phyloP scores from a whole-genome alignment of 805 yeast genomes.

The Ogataea allantospora region DNA sequence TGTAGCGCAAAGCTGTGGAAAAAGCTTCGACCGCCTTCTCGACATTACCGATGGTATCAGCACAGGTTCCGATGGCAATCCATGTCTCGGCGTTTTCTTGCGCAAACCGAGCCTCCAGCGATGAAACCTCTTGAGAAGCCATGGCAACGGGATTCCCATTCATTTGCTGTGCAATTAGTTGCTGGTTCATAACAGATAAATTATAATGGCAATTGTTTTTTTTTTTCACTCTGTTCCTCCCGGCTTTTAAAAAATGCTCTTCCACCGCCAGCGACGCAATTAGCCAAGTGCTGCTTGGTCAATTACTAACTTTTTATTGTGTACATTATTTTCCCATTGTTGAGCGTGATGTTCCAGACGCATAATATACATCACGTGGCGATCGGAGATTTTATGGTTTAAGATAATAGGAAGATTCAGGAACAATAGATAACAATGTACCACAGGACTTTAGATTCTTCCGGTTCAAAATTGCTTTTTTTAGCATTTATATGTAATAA shows the following conservation, averaged over 20 bases:
- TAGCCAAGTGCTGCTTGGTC: conserved; percentile 10
- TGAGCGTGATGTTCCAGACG: neutral
- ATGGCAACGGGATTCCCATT: conserved; percentile 23
- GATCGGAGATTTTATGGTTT: conserved; percentile 7
- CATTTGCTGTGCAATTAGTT: conserved; percentile 21
- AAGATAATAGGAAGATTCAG: neutral
- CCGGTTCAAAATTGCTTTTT: neutral
- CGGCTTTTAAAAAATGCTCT: conserved; percentile 9
- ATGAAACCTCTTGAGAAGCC: conserved; percentile 19
- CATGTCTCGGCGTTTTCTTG: conserved; percentile 77
- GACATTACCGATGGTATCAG: conserved; percentile 84
- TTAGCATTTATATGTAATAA: conserved; percentile 7
- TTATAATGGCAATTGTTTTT: conserved; percentile 9
- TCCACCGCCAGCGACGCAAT: conserved; percentile 10
- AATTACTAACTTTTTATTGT: conserved; percentile 1
- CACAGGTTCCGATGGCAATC: conserved; percentile 85
- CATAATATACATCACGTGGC: conserved; percentile 3
- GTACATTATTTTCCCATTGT: conserved; percentile 3
- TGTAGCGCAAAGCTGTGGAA: conserved; percentile 81
- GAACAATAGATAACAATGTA: conserved; percentile 4
- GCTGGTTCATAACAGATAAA: conserved; percentile 21
- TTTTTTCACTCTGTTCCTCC: conserved; percentile 9
- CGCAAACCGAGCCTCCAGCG: conserved; percentile 33
- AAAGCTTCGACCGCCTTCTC: conserved; percentile 88
- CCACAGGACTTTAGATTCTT: neutral